Evolutionary conservation across 768 basidiomycete species (phyloP), one percentile per base, ranked within the genome.

Genomic region (Leucosporidium scottii): DNA sequence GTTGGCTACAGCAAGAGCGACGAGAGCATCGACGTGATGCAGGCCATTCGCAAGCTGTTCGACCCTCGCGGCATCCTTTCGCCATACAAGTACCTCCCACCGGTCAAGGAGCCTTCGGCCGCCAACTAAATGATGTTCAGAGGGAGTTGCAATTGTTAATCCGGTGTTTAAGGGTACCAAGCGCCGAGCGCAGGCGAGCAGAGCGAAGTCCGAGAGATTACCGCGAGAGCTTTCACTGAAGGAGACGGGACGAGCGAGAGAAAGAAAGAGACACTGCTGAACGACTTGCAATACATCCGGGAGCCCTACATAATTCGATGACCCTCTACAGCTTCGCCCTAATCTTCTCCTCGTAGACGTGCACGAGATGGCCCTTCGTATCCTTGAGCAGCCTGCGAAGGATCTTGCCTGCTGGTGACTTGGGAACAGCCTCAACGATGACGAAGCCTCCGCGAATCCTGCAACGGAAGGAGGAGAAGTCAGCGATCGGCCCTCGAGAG

Each of bases 41-140:
- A 84, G 79, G 86, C 83, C 78, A 86, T 99, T 75, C 97, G 97
- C 79, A 78, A 83, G 20, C 76, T 93, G 31, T 93, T 97, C 77
- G 94, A 98, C 78, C 90, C 91, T 6, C 83, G 85, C 44, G 88
- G 90, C 7, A 91, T 97, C 73, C 88, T 98, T 86, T 94, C 93
- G 75, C 93, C 92, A 20, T 59, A 36, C 62, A 69, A 67, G 62
- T 68, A 66, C 58, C 48, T 67, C 3, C 66, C 56, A 31, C 63
- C 15, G 30, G 31, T n/a, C 53, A 54, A 64, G 49, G 53, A 66
- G 5, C 39, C 39, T 15, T 13, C 8, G 39, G 13, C 8, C 10
- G 13, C 39, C 39, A 44, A 44, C 39, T 44, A 44, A 13, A 44
- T 2, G 6, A 44, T 12, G 39, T 44, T 44, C 15, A 44, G 39